Evolutionary conservation across 2,329 filamentous ascomycete genomes (phyloP).

Genomic region (Ophidiomyces ophidiicola): DNA sequence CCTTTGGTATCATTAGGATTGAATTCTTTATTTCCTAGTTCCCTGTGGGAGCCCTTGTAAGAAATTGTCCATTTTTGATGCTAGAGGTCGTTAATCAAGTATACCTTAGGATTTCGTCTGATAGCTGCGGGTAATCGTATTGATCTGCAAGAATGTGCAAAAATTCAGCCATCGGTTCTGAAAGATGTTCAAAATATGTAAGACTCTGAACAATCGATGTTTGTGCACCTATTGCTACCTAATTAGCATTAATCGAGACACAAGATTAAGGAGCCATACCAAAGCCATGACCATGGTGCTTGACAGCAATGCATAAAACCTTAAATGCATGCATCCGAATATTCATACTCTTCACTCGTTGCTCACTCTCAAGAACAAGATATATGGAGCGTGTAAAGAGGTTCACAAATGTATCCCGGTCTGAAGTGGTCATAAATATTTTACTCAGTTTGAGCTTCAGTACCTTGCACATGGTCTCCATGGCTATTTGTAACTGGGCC

Average conservation of each 20-base stretch:
- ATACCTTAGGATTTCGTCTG: slow-evolving; percentile 71
- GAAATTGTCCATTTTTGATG: not conserved
- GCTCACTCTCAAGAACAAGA: slow-evolving; percentile 85
- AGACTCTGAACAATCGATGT: slow-evolving; percentile 96
- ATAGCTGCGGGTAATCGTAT: slow-evolving; percentile 92
- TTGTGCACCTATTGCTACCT: slow-evolving; percentile 57
- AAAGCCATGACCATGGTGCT: slow-evolving; percentile 94
- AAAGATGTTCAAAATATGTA: slow-evolving; percentile 97
- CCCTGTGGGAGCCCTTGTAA: slow-evolving; percentile 39
- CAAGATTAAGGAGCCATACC: slow-evolving; percentile 43
- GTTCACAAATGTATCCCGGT: slow-evolving; percentile 87
- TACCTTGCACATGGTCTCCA: slow-evolving; percentile 93
- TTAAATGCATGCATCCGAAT: slow-evolving; percentile 97
- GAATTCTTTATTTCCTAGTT: slow-evolving; percentile 95
- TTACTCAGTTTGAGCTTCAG: slow-evolving; percentile 82
- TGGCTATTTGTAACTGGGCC: slow-evolving; percentile 69
- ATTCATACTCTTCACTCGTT: slow-evolving; percentile 72
- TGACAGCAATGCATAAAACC: slow-evolving; percentile 88
- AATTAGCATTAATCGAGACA: slow-evolving; percentile 2
- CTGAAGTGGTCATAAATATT: slow-evolving; percentile 91
- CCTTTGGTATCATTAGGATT: slow-evolving; percentile 92
- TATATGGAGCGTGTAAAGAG: slow-evolving; percentile 89
- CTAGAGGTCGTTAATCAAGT: not conserved
- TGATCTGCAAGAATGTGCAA: slow-evolving; percentile 90
- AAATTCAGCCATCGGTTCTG: slow-evolving; percentile 97